Evolutionary conservation across 768 basidiomycete species (phyloP).

Genomic region (Pleurotus pulmonarius): DNA sequence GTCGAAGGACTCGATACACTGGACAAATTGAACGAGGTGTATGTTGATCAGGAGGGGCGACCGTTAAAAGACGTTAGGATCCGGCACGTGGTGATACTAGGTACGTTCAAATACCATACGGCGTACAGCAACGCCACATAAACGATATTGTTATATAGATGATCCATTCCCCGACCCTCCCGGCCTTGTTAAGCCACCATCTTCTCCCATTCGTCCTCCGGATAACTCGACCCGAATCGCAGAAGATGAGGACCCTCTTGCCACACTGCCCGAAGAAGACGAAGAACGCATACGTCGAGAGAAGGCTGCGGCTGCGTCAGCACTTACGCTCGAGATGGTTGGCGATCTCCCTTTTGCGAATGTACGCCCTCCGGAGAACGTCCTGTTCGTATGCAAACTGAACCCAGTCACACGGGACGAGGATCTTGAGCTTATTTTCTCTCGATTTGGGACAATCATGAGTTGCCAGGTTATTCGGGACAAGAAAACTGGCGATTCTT

Average conservation of each 20-base stretch:
- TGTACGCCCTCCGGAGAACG: conserved; percentile 96
- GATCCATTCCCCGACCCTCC: conserved; percentile 92
- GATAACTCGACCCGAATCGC: conserved; percentile 88
- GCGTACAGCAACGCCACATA: too few species aligned
- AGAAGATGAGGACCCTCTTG: conserved; percentile 90
- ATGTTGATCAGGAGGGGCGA: conserved; percentile 81
- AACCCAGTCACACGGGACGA: conserved; percentile 95
- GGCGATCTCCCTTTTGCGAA: conserved; percentile 98
- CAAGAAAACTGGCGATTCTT: conserved; percentile 90
- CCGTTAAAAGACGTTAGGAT: conserved; percentile 95
- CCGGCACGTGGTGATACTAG: conserved; percentile 92
- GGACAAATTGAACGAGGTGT: conserved; percentile 90
- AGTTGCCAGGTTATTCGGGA: conserved; percentile 98
- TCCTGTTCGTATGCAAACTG: conserved; percentile 97
- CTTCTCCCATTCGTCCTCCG: conserved; percentile 75
- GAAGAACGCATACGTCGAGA: conserved; percentile 77
- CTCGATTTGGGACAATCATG: conserved; percentile 91
- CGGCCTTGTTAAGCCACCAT: conserved; percentile 67
- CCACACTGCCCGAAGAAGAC: conserved; percentile 76
- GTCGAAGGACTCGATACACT: conserved; percentile 92
- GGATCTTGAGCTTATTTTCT: conserved; percentile 96
- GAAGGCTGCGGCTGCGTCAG: conserved; percentile 88
- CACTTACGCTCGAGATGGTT: conserved; percentile 98
- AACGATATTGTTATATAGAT: conserved; percentile 42
- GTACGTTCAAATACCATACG: conserved; percentile 34